phyloP scores from a whole-genome alignment of 768 basidiomycete genomes.

The Leccinum uliginosum region DNA sequence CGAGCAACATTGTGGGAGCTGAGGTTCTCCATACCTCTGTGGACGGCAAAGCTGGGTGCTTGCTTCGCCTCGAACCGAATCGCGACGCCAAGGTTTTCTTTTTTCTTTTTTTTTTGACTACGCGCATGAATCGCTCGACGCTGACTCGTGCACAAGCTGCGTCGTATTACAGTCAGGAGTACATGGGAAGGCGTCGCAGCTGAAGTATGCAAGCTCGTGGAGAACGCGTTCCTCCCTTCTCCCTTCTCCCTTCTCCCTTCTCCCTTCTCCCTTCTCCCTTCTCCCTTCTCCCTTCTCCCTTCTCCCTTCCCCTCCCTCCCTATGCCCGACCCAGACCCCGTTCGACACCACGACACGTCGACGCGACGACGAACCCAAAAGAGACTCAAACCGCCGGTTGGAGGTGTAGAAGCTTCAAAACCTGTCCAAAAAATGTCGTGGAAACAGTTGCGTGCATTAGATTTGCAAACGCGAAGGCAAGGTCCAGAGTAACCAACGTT shows the following conservation, averaged over 20 bases:
- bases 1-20: conserved; percentile 90
- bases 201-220: conserved; percentile 57
- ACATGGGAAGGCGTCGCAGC: conserved; percentile 87
- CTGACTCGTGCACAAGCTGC: conserved; percentile 50
- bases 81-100: conserved; percentile 90
- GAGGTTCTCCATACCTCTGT: conserved; percentile 91
- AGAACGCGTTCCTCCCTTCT: conserved; percentile 38
- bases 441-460: conserved; percentile 84
- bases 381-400: no score
- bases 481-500: conserved; percentile 82
- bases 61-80: conserved; percentile 92
- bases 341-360: no score
- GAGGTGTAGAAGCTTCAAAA: conserved; percentile 50
- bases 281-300: no score
- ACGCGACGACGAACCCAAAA: no score
- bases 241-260: no score
- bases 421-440: conserved; percentile 78
- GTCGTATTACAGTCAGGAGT: conserved; percentile 89
- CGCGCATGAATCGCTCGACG: background rate
- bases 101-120: background rate
- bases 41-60: conserved; percentile 93
- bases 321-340: no score
- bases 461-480: conserved; percentile 83
- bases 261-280: no score
- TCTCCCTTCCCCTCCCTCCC: no score